These are phyloP conservation scores for Nicotiana attenuata DNA, from an alignment of 257 asterid species.

Conservation along the genomic window DNA sequence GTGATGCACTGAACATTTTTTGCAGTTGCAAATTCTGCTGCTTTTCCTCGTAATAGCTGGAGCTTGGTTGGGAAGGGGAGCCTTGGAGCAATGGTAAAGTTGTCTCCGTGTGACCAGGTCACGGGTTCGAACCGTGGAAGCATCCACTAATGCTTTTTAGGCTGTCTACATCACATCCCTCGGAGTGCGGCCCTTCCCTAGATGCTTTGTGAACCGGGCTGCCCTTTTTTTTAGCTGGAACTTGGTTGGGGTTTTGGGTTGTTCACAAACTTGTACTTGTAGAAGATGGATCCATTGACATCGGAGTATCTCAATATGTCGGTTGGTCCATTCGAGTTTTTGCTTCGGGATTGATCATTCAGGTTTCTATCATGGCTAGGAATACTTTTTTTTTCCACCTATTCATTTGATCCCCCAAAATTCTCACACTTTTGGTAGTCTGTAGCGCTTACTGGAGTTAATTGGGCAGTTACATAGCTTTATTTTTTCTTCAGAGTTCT, in stretches of 20 bases:
- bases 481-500: conserved; percentile 53
- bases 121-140: too few species aligned
- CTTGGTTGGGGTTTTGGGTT: conserved; percentile 66
- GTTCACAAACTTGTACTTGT: conserved; percentile 69
- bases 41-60: conserved; percentile 66
- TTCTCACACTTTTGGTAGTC: background rate
- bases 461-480: conserved; percentile 10
- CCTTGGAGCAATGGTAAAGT: too few species aligned
- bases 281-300: conserved; percentile 74
- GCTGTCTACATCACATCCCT: too few species aligned
- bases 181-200: too few species aligned
- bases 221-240: too few species aligned
- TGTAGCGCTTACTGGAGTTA: background rate
- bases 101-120: too few species aligned
- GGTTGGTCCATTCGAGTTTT: conserved; percentile 71
- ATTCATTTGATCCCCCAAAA: background rate
- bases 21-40: conserved; percentile 65
- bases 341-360: conserved; percentile 71
- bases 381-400: too few species aligned
- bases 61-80: conserved; percentile 38
- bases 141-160: too few species aligned
- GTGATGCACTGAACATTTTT: conserved; percentile 20
- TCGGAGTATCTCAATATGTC: conserved; percentile 59
- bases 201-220: too few species aligned
- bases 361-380: conserved; percentile 36